Percentiles rank a stretch among this genome's conserved stretches.
These are phyloP conservation scores for Candida michaelii DNA, from an alignment of 805 yeast genomes.

Conservation along the genomic window DNA sequence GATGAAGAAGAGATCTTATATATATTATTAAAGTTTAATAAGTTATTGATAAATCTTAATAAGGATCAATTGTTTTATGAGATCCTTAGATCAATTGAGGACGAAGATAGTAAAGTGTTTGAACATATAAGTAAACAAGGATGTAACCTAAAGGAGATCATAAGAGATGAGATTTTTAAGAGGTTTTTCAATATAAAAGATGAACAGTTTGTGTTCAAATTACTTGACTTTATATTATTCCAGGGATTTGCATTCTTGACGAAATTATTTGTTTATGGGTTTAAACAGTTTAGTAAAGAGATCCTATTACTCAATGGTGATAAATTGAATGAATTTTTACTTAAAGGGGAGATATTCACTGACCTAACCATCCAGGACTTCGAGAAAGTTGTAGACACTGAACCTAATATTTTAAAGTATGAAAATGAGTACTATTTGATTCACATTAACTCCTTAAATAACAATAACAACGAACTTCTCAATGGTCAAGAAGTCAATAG, in stretches of 20 bases:
- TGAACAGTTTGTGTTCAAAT: conserved; percentile 8
- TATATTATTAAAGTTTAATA: conserved; percentile 34
- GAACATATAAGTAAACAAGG: conserved; percentile 38
- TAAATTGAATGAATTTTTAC: conserved; percentile 22
- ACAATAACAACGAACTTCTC: conserved; percentile 37
- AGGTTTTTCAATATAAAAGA: not conserved
- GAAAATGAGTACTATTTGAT: conserved; percentile 41
- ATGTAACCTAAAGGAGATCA: conserved; percentile 23
- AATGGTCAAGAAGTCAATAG: conserved; percentile 39
- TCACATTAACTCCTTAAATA: conserved; percentile 37
- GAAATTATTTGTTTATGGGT: conserved; percentile 26
- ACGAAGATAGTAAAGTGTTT: conserved; percentile 24
- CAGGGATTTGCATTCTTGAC: conserved; percentile 40
- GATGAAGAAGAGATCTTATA: conserved; percentile 29
- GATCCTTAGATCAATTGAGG: conserved; percentile 37
- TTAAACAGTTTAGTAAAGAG: conserved; percentile 15
- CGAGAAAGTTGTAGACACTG: conserved; percentile 14
- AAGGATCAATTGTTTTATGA: conserved; percentile 38
- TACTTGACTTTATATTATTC: conserved; percentile 37
- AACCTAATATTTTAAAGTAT: conserved; percentile 30
- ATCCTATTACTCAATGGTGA: conserved; percentile 24
- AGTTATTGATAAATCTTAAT: conserved; percentile 23
- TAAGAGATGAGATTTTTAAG: conserved; percentile 9
- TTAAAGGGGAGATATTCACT: conserved; percentile 16
- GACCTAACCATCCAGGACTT: not conserved